phyloP scores from a whole-genome alignment of 1,139 yeast species.

The Sporopachydermia cereana region DNA sequence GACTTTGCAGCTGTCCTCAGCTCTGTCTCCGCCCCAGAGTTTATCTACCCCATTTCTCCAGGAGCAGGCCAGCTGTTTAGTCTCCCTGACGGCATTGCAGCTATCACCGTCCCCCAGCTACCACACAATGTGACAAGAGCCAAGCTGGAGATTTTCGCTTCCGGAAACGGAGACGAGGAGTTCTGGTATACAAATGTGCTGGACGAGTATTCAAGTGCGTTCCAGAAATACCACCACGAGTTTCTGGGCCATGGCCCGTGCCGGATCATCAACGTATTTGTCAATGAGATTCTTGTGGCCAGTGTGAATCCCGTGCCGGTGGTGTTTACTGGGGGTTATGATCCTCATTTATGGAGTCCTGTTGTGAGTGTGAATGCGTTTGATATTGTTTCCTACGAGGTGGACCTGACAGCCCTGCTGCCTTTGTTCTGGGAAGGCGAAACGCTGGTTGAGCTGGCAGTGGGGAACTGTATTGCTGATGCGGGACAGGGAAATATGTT shows the following conservation, averaged over 20 bases:
- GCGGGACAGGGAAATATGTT: neutral
- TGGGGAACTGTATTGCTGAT: neutral
- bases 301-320: conserved; percentile 31
- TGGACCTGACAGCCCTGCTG: conserved; percentile 57
- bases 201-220: conserved; percentile 33
- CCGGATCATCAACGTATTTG: conserved; percentile 23
- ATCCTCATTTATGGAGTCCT: conserved; percentile 72
- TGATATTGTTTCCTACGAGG: conserved; percentile 52
- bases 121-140: conserved; percentile 50
- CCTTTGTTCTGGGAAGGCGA: conserved; percentile 46
- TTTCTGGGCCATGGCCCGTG: conserved; percentile 44
- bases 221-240: conserved; percentile 21
- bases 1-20: neutral
- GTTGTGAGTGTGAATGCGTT: conserved; percentile 63
- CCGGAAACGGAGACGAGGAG: conserved; percentile 74
- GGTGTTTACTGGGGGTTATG: conserved; percentile 66
- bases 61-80: conserved; percentile 2
- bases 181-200: conserved; percentile 67
- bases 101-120: conserved; percentile 27
- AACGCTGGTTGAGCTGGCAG: neutral
- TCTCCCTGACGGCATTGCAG: conserved; percentile 16
- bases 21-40: neutral
- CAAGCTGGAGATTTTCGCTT: conserved; percentile 47
- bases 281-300: conserved; percentile 24
- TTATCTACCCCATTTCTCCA: neutral